Evolutionary conservation across 2,329 filamentous ascomycete species (phyloP).

Genomic region (Thermothelomyces thermophilus): DNA sequence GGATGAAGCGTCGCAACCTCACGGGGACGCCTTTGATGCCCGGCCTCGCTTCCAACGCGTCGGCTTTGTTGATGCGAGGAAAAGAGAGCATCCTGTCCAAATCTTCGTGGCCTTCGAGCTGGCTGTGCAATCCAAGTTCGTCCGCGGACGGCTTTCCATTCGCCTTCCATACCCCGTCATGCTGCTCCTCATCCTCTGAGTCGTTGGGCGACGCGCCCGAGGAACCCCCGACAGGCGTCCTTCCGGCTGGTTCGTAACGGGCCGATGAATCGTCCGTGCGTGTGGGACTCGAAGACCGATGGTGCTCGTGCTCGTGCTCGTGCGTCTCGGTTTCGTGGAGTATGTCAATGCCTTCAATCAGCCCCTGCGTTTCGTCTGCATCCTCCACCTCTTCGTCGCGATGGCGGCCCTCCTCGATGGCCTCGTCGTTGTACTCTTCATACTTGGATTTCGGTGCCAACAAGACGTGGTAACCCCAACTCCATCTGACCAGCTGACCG

Average conservation of each 20-base stretch:
- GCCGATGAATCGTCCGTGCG: slow-evolving; percentile 39
- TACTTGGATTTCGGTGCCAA: slow-evolving; percentile 78
- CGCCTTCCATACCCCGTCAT: slow-evolving; percentile 21
- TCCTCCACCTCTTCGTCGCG: slow-evolving; percentile 36
- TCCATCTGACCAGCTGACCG: slow-evolving; percentile 92
- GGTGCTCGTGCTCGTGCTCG: not conserved
- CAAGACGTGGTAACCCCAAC: slow-evolving; percentile 93
- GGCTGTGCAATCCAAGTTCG: slow-evolving; percentile 8
- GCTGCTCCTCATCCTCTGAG: slow-evolving; percentile 42
- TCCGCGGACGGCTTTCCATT: slow-evolving; percentile 24
- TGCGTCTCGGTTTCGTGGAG: slow-evolving; percentile 35
- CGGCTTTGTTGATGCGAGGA: slow-evolving; percentile 44
- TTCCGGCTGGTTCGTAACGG: slow-evolving; percentile 52
- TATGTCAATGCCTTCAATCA: slow-evolving; percentile 41
- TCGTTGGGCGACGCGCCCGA: slow-evolving; percentile 45
- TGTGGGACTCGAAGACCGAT: slow-evolving; percentile 24
- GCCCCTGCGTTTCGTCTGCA: slow-evolving; percentile 39
- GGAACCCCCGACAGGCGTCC: slow-evolving; percentile 46
- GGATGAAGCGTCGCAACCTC: slow-evolving; percentile 31
- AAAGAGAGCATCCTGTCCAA: slow-evolving; percentile 57
- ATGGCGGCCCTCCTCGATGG: slow-evolving; percentile 54
- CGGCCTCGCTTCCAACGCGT: slow-evolving; percentile 36
- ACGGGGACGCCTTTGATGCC: slow-evolving; percentile 38
- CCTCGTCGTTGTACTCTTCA: slow-evolving; percentile 53
- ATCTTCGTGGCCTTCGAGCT: slow-evolving; percentile 26